A percentile compares a stretch with the other conserved stretches of the same genome.
phyloP scores from a whole-genome alignment of 1,139 yeast genomes.

The Lodderomyces margitis region DNA sequence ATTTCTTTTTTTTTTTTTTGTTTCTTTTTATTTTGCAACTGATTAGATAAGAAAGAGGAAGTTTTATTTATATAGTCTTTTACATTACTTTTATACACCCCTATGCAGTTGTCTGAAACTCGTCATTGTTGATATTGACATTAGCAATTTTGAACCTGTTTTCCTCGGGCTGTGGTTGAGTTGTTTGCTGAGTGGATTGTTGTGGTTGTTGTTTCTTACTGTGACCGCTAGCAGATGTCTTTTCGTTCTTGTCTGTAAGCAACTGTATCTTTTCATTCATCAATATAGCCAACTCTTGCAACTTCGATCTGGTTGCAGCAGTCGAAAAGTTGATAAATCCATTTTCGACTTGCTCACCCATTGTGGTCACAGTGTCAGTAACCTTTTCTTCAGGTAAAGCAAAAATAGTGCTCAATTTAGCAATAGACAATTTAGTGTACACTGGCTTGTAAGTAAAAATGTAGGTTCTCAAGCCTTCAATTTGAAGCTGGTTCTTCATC shows the following conservation, averaged over 20 bases:
- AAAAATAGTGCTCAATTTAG: slow-evolving; percentile 64
- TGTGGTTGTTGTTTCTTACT: slow-evolving; percentile 39
- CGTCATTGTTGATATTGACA: slow-evolving; percentile 47
- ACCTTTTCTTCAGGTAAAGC: slow-evolving; percentile 59
- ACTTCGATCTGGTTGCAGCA: slow-evolving; percentile 78
- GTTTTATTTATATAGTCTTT: neutral
- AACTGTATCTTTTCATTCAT: slow-evolving; percentile 85
- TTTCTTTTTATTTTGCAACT: neutral
- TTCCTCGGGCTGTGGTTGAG: slow-evolving; percentile 24
- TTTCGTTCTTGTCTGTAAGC: slow-evolving; percentile 82
- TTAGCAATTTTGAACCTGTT: slow-evolving; percentile 48
- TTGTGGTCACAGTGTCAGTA: slow-evolving; percentile 62
- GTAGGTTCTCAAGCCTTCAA: slow-evolving; percentile 88
- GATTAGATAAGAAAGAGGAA: no score
- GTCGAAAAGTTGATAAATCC: slow-evolving; percentile 61
- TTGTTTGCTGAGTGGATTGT: slow-evolving; percentile 27
- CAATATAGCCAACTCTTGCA: slow-evolving; percentile 85
- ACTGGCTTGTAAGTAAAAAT: slow-evolving; percentile 79
- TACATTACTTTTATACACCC: neutral
- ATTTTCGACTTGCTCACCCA: slow-evolving; percentile 73
- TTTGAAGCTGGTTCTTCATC: slow-evolving; percentile 76
- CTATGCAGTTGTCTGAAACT: slow-evolving; percentile 39
- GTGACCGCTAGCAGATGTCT: slow-evolving; percentile 75
- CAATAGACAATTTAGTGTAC: slow-evolving; percentile 72
- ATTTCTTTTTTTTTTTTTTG: neutral